Conservation (phyloP, 768 basidiomycete genomes). For the Boletus reticulatus region DNA sequence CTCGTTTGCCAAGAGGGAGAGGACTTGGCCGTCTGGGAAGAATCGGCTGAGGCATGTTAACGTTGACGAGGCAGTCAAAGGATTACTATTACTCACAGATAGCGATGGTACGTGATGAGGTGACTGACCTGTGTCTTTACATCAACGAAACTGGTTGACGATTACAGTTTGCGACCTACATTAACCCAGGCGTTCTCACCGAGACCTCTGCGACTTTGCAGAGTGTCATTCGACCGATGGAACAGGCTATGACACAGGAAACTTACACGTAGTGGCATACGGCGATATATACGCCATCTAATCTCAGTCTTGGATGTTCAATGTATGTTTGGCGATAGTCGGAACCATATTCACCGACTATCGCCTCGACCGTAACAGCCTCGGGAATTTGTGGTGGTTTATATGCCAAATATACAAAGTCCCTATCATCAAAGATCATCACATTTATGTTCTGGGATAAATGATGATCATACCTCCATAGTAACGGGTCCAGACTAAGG, state of each 20-base stretch:
- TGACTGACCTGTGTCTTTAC: constrained; percentile 60
- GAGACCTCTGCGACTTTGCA: constrained; percentile 50
- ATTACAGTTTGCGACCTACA: constrained; percentile 42
- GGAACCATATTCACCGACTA: constrained; percentile 51
- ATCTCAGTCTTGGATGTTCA: constrained; percentile 79
- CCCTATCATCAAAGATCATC: constrained; percentile 37
- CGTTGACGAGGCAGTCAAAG: not conserved
- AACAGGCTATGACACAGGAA: constrained; percentile 6
- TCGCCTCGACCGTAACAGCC: constrained; percentile 43
- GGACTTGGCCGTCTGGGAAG: constrained; percentile 80
- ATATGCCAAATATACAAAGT: constrained; percentile 64
- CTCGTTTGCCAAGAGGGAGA: constrained; percentile 84
- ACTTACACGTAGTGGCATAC: constrained; percentile 84
- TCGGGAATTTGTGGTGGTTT: constrained; percentile 71
- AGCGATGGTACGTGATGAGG: constrained; percentile 90
- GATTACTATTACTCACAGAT: constrained; percentile 61
- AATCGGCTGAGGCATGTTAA: constrained; percentile 59
- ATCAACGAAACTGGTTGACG: constrained; percentile 2
- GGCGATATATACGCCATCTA: constrained; percentile 90
- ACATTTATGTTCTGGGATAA: not conserved
- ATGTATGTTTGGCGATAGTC: constrained; percentile 79
- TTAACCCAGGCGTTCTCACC: constrained; percentile 88
- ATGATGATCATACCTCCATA: constrained; percentile 67
- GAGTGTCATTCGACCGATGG: constrained; percentile 1
- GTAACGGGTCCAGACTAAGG: constrained; percentile 60